A percentile compares a stretch with the other conserved stretches of the same genome.
phyloP scores from a whole-genome alignment of 2,329 filamentous ascomycete species.

The Podosphaera xanthii region DNA sequence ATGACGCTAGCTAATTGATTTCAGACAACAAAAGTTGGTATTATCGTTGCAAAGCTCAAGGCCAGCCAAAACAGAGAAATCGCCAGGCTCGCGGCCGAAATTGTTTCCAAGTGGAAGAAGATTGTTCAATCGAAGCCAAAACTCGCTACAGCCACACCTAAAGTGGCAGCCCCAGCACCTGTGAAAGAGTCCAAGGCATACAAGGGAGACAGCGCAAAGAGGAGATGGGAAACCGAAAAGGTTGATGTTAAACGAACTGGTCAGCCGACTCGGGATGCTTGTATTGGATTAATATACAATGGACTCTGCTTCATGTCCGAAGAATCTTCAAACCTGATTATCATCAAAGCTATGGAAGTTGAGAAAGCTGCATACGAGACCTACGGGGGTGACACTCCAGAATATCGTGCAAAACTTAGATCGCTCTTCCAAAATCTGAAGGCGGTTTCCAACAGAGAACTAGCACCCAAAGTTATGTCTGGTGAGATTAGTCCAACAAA shows the following conservation, averaged over 20 bases:
- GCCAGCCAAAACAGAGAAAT: constrained; percentile 65
- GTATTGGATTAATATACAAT: constrained; percentile 82
- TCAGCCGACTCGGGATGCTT: constrained; percentile 53
- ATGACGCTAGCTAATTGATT: constrained; percentile 3
- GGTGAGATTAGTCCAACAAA: constrained; percentile 47
- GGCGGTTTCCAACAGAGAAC: constrained; percentile 61
- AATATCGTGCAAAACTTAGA: constrained; percentile 74
- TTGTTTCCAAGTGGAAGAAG: constrained; percentile 74
- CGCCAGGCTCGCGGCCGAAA: constrained; percentile 50
- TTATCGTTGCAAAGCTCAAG: constrained; percentile 62
- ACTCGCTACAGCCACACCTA: constrained; percentile 10
- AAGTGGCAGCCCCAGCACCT: constrained; percentile 16
- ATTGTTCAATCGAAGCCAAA: constrained; percentile 40
- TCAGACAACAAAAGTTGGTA: constrained; percentile 68
- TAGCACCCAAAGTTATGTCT: constrained; percentile 52
- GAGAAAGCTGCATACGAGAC: constrained; percentile 53
- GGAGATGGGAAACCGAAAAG: constrained; percentile 61
- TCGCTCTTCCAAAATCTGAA: constrained; percentile 90
- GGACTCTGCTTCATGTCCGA: constrained; percentile 52
- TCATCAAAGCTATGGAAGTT: constrained; percentile 58
- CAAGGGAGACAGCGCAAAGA: constrained; percentile 50
- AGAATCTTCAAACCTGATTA: constrained; percentile 45
- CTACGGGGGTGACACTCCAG: constrained; percentile 45
- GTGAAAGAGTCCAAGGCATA: constrained; percentile 25
- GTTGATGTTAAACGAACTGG: constrained; percentile 58